These are phyloP conservation scores for Ilyonectria sp. DNA, from an alignment of 2,329 filamentous ascomycete genomes.

Conservation along the genomic window DNA sequence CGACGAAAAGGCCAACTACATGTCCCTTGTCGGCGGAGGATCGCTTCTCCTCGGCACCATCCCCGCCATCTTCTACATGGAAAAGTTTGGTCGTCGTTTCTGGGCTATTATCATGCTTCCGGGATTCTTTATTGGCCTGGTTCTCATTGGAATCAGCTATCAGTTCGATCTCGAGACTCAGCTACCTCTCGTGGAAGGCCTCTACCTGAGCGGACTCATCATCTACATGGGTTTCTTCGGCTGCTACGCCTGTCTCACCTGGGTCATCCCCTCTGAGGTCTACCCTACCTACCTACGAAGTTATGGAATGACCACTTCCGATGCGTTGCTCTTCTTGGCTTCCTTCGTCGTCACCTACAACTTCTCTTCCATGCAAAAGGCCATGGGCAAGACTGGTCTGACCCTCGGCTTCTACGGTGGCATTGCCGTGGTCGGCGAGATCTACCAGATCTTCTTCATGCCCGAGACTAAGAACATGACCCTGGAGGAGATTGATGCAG, in stretches of 20 bases:
- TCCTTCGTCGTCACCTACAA: slow-evolving; percentile 84
- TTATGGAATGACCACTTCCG: slow-evolving; percentile 82
- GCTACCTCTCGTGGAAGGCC: slow-evolving; percentile 65
- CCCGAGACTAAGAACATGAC: slow-evolving; percentile 79
- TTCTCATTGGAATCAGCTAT: slow-evolving; percentile 77
- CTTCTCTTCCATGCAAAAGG: slow-evolving; percentile 78
- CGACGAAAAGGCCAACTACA: slow-evolving; percentile 75
- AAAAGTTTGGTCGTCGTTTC: slow-evolving; percentile 80
- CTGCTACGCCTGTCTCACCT: slow-evolving; percentile 75
- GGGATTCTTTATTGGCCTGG: slow-evolving; percentile 78
- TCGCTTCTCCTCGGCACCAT: slow-evolving; percentile 78
- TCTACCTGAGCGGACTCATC: slow-evolving; percentile 78
- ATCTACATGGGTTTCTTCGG: slow-evolving; percentile 80
- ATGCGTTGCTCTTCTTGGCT: slow-evolving; percentile 77
- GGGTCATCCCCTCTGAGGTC: slow-evolving; percentile 78
- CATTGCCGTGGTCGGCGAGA: slow-evolving; percentile 78
- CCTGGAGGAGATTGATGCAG: slow-evolving; percentile 79
- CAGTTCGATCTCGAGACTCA: slow-evolving; percentile 65
- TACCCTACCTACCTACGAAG: slow-evolving; percentile 81
- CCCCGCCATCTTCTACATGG: slow-evolving; percentile 79
- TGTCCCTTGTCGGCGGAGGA: slow-evolving; percentile 81
- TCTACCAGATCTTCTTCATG: slow-evolving; percentile 84
- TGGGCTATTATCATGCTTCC: slow-evolving; percentile 82
- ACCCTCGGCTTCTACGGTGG: slow-evolving; percentile 82
- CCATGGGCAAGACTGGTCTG: slow-evolving; percentile 77